A percentile compares a stretch with the other conserved stretches of the same genome.
Evolutionary conservation across 345 rosid genomes (phyloP).

Genomic region (Hibiscus trionum): DNA sequence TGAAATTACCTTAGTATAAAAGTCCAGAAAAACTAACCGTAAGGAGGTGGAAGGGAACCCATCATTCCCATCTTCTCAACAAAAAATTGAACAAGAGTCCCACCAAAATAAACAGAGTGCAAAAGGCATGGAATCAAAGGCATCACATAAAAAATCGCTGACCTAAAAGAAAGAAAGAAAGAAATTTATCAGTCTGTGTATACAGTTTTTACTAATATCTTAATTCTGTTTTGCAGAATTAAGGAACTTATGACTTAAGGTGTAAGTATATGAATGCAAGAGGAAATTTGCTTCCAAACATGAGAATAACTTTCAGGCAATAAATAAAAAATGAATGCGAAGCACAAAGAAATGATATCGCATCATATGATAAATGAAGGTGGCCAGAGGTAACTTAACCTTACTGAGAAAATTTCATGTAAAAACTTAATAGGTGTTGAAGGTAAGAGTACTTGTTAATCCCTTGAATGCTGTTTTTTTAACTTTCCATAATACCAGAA

Average conservation of each 20-base stretch:
- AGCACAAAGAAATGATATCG: too few relatives aligned
- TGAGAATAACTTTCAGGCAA: not conserved
- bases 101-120: constrained; percentile 70
- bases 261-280: not conserved
- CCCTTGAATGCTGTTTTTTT: too few relatives aligned
- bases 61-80: constrained; percentile 98
- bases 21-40: constrained; percentile 54
- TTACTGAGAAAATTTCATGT: not conserved
- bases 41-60: constrained; percentile 86
- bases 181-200: constrained; percentile 16
- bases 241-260: not conserved
- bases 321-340: not conserved
- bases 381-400: not conserved
- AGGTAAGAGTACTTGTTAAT: too few relatives aligned
- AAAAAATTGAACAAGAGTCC: constrained; percentile 64
- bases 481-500: not conserved
- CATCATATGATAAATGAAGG: not conserved
- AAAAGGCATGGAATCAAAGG: constrained; percentile 70
- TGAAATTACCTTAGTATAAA: not conserved
- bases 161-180: constrained; percentile 44
- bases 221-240: not conserved
- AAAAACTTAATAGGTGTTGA: too few relatives aligned
- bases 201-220: not conserved
- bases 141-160: constrained; percentile 50
- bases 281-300: not conserved